Conservation (phyloP, 2,329 filamentous ascomycete species). For the Tolypocladium guangdongense region DNA sequence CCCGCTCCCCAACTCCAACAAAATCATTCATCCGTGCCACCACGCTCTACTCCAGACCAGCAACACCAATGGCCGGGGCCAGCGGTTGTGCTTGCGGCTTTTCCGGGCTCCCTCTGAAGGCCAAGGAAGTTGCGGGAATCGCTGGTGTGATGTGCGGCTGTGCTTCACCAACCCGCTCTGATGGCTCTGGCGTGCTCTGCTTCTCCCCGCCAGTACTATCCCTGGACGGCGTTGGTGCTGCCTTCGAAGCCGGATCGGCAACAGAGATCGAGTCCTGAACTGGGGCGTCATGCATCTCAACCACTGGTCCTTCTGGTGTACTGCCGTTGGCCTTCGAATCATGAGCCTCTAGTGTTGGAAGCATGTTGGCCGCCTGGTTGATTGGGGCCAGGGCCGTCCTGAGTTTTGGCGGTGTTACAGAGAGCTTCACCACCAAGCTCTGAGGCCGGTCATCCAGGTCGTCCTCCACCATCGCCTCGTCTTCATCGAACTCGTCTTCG, state of each 20-base stretch:
- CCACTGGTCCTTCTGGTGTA: constrained; percentile 5
- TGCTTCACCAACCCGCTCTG: constrained; percentile 2
- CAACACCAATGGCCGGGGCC: constrained; percentile 19
- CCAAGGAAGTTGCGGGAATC: constrained; percentile 34
- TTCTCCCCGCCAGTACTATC: background rate
- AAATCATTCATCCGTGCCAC: constrained; percentile 6
- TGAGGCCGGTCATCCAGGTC: constrained; percentile 36
- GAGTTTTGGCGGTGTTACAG: constrained; percentile 33
- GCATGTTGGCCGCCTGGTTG: constrained; percentile 10
- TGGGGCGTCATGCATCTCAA: constrained; percentile 17
- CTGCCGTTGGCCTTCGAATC: constrained; percentile 7
- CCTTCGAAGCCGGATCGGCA: background rate
- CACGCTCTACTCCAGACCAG: constrained; percentile 14
- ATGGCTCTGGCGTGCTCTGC: constrained; percentile 6
- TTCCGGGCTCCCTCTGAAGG: constrained; percentile 52
- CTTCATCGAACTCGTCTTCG: constrained; percentile 47
- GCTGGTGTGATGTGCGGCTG: constrained; percentile 18
- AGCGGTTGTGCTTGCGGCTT: constrained; percentile 31
- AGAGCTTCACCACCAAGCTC: constrained; percentile 67
- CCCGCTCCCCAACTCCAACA: constrained; percentile 2
- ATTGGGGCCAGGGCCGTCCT: constrained; percentile 17
- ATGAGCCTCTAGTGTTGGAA: constrained; percentile 11
- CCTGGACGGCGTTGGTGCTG: background rate
- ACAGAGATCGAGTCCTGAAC: constrained; percentile 1
- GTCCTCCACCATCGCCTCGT: constrained; percentile 43